A percentile compares a stretch with the other conserved stretches of the same genome.
Conservation (phyloP, 2,329 filamentous ascomycete genomes). For the Aspergillus uvarum region DNA sequence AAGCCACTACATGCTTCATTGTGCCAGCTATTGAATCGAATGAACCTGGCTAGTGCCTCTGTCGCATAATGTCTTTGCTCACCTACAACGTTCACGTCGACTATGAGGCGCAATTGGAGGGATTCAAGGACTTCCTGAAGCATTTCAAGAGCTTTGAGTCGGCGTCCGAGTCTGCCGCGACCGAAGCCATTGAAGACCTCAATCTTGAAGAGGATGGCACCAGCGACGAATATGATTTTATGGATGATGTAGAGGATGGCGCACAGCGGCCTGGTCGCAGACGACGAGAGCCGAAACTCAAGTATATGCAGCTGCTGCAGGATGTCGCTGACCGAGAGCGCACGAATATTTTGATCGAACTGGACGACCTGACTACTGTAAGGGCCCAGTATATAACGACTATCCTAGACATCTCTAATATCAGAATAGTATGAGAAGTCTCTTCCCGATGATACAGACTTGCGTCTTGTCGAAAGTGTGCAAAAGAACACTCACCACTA, state of each 20-base stretch:
- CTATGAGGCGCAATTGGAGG: constrained; percentile 76
- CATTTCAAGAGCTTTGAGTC: constrained; percentile 78
- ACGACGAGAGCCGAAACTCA: constrained; percentile 64
- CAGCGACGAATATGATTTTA: constrained; percentile 89
- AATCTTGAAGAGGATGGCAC: constrained; percentile 83
- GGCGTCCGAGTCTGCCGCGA: constrained; percentile 64
- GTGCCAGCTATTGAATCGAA: constrained; percentile 20
- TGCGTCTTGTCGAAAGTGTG: constrained; percentile 72
- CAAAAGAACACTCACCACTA: constrained; percentile 93
- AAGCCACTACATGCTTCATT: constrained; percentile 13
- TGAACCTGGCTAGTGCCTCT: constrained; percentile 20
- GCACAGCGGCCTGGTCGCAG: constrained; percentile 50
- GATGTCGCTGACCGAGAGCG: constrained; percentile 77
- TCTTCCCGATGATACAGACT: constrained; percentile 64
- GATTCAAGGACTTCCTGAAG: constrained; percentile 83
- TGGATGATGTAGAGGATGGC: constrained; percentile 66
- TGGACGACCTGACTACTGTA: constrained; percentile 81
- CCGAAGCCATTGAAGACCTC: constrained; percentile 79
- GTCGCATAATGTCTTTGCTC: constrained; percentile 74
- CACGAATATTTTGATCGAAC: constrained; percentile 77
- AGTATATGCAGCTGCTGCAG: constrained; percentile 87
- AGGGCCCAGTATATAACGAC: constrained; percentile 13
- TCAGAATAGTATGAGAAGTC: constrained; percentile 69
- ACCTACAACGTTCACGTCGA: constrained; percentile 76
- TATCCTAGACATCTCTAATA: background rate